Evolutionary conservation across 805 yeast species (phyloP), one percentile per base, ranked within the genome.

Genomic region (Lachancea meyersii): DNA sequence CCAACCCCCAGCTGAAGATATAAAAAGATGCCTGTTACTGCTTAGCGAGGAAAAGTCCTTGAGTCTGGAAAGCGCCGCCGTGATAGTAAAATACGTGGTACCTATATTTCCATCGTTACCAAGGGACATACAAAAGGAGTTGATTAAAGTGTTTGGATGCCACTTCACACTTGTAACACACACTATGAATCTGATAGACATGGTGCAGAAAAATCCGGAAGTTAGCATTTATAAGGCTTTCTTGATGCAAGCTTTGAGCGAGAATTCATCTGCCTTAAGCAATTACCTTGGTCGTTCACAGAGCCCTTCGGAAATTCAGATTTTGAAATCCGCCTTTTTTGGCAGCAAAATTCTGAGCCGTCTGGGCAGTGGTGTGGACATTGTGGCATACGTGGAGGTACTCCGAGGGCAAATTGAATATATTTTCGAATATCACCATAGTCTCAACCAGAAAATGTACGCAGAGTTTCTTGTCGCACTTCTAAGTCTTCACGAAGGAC

Each of bases 261-360:
- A 31, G 1, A 44, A 48, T 7, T 24, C 20, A 3, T 20, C 38
- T 1, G 46, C 57, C 22, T 31, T 61, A 1, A 23, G 20, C 11
- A 49, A 47, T 28, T 57, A 53, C 34, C 13, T 54, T 13, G 8
- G n/a, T 1, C 14, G 28, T 6, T n/a, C 31, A 3, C 22, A 16
- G 7, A 46, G 38, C 17, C 43, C 37, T 18, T 21, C 36, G 14
- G 50, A 51, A 20, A 36, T 36, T 4, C 42, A 38, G 21, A 34
- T 43, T 13, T 4, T 61, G 3, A 55, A 52, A 28, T 36, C 63
- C 1, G 11, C 53, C 0, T 48, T 61, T 22, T 62, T 60, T 49
- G 68, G 68, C 0, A 62, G 67, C 40, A 61, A 49, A 39, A n/a
- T 62, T 5, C 60, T 52, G 34, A 63, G 63, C 45, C 21, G 51